These are phyloP conservation scores for Mycena venus DNA, from an alignment of 768 basidiomycete genomes.

Conservation along the genomic window DNA sequence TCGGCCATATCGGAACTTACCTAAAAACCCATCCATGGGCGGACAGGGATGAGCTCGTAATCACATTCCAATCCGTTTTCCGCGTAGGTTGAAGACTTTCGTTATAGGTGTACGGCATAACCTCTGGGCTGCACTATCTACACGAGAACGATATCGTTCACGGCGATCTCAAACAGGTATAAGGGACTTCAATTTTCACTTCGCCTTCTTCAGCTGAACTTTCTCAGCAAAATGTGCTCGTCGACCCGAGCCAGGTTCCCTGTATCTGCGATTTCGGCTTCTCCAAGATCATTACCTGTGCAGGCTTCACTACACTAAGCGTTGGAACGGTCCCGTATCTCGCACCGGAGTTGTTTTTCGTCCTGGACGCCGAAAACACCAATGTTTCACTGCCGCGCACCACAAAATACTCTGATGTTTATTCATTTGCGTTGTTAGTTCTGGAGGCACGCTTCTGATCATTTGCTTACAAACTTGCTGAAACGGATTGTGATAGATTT, in stretches of 20 bases:
- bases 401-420: background rate
- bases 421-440: background rate
- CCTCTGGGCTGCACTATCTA: conserved; percentile 4
- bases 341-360: background rate
- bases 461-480: background rate
- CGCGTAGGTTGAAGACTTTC: background rate
- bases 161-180: background rate
- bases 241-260: background rate
- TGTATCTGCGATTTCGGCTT: conserved; percentile 13
- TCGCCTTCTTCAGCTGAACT: too few species aligned
- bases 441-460: background rate
- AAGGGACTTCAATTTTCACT: too few species aligned
- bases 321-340: conserved; percentile 11
- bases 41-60: background rate
- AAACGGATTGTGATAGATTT: background rate
- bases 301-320: background rate
- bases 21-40: background rate
- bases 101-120: background rate
- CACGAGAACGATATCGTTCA: conserved; percentile 12
- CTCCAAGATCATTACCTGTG: background rate
- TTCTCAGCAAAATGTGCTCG: conserved; percentile 12
- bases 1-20: background rate
- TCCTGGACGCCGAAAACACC: background rate
- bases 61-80: background rate
- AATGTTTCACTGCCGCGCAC: background rate